Percentiles rank a stretch among this genome's conserved stretches.
These are phyloP conservation scores for Barnettozyma vustinii DNA, from an alignment of 805 yeast genomes.

Conservation along the genomic window DNA sequence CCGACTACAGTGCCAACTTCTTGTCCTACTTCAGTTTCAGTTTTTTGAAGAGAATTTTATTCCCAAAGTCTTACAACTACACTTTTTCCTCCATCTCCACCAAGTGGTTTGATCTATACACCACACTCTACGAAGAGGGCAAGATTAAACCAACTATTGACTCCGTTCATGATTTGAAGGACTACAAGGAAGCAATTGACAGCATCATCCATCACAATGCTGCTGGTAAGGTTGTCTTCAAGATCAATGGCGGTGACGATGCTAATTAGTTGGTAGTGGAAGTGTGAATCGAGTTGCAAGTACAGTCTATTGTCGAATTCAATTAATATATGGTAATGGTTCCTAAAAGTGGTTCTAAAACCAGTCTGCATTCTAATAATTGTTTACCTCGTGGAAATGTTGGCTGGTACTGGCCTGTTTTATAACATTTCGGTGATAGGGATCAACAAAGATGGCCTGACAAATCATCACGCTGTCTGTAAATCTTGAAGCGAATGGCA, in stretches of 20 bases:
- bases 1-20: conserved; percentile 20
- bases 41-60: conserved; percentile 11
- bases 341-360: no score
- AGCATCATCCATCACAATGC: conserved; percentile 42
- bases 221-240: conserved; percentile 20
- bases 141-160: conserved; percentile 46
- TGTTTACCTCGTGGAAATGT: no score
- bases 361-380: no score
- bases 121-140: conserved; percentile 34
- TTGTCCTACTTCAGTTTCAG: conserved; percentile 7
- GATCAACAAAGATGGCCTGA: no score
- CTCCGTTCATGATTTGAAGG: conserved; percentile 43
- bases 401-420: no score
- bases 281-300: neutral
- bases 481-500: no score
- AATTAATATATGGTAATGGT: no score
- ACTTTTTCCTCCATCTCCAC: conserved; percentile 10
- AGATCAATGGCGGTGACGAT: conserved; percentile 1
- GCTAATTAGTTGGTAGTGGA: neutral
- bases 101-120: conserved; percentile 28
- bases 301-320: no score
- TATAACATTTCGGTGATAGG: no score
- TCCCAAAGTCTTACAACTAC: conserved; percentile 26
- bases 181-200: conserved; percentile 46
- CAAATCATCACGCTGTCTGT: no score